phyloP scores from a whole-genome alignment of 495 filamentous ascomycete genomes.

The Penicillium daleae region DNA sequence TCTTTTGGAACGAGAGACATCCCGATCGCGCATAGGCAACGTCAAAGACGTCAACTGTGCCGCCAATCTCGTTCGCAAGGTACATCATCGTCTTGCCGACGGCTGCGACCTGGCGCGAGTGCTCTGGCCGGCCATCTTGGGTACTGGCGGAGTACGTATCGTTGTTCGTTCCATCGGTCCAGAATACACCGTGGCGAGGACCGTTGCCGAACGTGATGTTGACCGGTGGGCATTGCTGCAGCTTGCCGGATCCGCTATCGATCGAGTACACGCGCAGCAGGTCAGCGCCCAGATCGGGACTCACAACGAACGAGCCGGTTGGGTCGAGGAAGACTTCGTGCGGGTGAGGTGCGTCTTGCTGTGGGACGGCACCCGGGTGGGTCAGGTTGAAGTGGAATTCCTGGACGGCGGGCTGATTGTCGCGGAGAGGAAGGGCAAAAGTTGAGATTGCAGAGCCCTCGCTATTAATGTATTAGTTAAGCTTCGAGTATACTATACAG shows the following conservation, averaged over 20 bases:
- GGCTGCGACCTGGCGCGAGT: constrained; percentile 31
- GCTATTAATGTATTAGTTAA: constrained; percentile 28
- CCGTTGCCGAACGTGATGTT: constrained; percentile 57
- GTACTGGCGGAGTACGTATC: background rate
- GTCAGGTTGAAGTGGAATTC: constrained; percentile 56
- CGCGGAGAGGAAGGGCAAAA: constrained; percentile 36
- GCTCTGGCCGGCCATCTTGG: background rate
- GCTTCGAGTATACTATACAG: background rate
- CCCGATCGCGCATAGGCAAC: constrained; percentile 56
- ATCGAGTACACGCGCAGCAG: constrained; percentile 66
- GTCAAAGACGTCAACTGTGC: constrained; percentile 59
- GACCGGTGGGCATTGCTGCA: constrained; percentile 32
- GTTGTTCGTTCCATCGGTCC: constrained; percentile 27
- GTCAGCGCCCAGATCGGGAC: constrained; percentile 75
- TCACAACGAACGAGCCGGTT: constrained; percentile 62
- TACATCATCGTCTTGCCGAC: constrained; percentile 55
- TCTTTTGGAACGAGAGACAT: constrained; percentile 46
- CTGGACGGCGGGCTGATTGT: constrained; percentile 38
- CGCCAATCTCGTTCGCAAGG: constrained; percentile 64
- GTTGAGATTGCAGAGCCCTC: constrained; percentile 42
- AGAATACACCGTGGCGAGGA: constrained; percentile 70
- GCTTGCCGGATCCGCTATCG: constrained; percentile 40
- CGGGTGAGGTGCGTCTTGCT: constrained; percentile 70
- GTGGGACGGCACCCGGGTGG: constrained; percentile 52
- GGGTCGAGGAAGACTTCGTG: constrained; percentile 74